Conservation (phyloP, 306 rosid genomes). For the Corylus americana region DNA sequence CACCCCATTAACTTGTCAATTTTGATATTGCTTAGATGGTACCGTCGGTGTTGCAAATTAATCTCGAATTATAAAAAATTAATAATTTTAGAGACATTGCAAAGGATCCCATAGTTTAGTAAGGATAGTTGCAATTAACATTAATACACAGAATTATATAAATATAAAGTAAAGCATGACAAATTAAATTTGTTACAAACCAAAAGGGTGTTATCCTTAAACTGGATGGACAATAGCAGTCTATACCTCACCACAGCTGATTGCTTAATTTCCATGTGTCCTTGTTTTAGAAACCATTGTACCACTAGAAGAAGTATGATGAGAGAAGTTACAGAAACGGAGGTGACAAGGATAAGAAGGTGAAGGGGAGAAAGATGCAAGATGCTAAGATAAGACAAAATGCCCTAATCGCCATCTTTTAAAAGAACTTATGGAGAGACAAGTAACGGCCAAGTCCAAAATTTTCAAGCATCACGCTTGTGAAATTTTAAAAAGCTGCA, state of each 20-base stretch:
- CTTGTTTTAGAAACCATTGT: conserved; percentile 36
- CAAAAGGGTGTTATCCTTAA: background rate
- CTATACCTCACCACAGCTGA: background rate
- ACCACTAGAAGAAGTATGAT: conserved; percentile 20
- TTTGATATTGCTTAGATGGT: background rate
- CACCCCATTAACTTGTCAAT: background rate
- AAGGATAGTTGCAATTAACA: background rate
- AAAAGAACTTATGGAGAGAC: no score
- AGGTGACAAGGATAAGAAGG: no score
- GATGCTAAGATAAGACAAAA: no score
- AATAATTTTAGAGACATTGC: background rate
- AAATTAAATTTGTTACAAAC: background rate
- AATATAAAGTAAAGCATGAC: background rate
- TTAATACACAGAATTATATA: background rate
- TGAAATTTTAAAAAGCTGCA: no score
- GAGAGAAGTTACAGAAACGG: no score
- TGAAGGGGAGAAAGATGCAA: no score
- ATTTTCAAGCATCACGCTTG: no score
- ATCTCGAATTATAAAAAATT: no score
- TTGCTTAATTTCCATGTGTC: conserved; percentile 45
- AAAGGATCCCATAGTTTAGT: background rate
- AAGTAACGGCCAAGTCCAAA: no score
- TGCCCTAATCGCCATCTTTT: no score
- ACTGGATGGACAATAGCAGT: conserved; percentile 19
- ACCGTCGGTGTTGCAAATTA: no score